Percentiles rank a stretch among this genome's conserved stretches.
These are phyloP conservation scores for Wickerhamomyces sp. DNA, from an alignment of 1,139 yeast species.

Conservation along the genomic window DNA sequence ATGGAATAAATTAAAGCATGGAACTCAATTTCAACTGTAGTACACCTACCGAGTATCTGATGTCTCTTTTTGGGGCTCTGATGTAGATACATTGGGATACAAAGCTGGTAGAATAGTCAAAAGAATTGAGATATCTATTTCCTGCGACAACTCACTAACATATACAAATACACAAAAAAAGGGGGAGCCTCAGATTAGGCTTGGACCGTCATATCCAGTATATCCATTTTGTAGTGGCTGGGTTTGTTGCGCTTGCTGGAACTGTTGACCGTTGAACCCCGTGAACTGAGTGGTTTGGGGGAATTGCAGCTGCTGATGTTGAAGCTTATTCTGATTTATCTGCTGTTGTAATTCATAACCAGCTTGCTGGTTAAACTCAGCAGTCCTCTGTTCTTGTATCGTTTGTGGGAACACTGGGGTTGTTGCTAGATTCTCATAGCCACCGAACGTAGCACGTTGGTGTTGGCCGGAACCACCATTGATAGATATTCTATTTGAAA, in stretches of 20 bases:
- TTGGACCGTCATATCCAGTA: background rate
- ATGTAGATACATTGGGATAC: too few relatives aligned
- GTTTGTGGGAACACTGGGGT: constrained; percentile 65
- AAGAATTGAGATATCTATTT: background rate
- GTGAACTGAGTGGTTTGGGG: background rate
- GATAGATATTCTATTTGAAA: constrained; percentile 21
- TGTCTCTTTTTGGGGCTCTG: too few relatives aligned
- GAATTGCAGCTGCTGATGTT: constrained; percentile 14
- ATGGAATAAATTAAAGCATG: too few relatives aligned
- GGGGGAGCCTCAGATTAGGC: background rate
- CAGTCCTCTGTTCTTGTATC: constrained; percentile 30
- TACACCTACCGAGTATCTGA: too few relatives aligned
- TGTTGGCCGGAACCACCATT: constrained; percentile 19
- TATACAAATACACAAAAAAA: too few relatives aligned
- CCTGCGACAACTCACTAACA: background rate
- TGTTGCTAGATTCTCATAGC: constrained; percentile 57
- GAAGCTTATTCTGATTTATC: constrained; percentile 5
- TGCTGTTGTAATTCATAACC: constrained; percentile 20
- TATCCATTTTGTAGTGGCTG: background rate
- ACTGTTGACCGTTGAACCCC: background rate
- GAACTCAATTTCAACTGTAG: too few relatives aligned
- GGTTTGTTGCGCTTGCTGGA: background rate
- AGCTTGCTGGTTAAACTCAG: constrained; percentile 26
- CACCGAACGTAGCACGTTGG: constrained; percentile 59
- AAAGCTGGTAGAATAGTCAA: background rate